These are phyloP conservation scores for Tephrocybe sp. DNA, from an alignment of 768 basidiomycete genomes.

Conservation along the genomic window DNA sequence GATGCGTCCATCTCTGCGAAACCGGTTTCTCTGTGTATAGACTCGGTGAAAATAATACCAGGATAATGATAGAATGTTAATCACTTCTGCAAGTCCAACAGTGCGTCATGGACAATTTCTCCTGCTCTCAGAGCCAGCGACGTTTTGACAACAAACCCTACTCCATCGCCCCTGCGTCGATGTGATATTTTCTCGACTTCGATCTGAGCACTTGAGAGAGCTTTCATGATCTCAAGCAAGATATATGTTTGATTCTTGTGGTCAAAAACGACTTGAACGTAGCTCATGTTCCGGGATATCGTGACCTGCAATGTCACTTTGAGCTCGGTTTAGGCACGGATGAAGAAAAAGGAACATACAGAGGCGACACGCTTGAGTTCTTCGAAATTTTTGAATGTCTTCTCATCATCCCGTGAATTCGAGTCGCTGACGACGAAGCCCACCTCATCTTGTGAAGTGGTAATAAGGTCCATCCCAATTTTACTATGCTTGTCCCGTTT, in stretches of 20 bases:
- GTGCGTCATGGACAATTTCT: conserved; percentile 1
- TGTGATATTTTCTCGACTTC: conserved; percentile 1
- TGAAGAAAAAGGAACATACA: not conserved
- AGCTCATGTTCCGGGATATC: conserved; percentile 2
- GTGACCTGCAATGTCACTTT: not conserved
- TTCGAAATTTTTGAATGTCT: not conserved
- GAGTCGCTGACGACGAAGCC: conserved; percentile 1
- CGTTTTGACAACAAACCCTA: not conserved
- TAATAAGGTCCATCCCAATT: conserved; percentile 6
- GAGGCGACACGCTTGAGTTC: not conserved
- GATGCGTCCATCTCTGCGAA: too few relatives aligned
- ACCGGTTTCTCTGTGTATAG: too few relatives aligned
- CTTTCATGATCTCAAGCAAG: not conserved
- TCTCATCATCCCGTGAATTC: not conserved
- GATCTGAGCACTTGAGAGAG: conserved; percentile 1
- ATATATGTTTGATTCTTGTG: not conserved
- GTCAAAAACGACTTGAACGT: conserved; percentile 1
- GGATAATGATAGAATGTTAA: too few relatives aligned
- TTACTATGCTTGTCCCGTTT: not conserved
- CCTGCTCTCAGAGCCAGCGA: conserved; percentile 1
- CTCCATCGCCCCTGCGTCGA: not conserved
- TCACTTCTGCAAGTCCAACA: not conserved
- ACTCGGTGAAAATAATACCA: too few relatives aligned
- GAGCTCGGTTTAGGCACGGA: not conserved
- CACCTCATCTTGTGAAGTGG: conserved; percentile 5